A percentile compares a stretch with the other conserved stretches of the same genome.
phyloP scores from a whole-genome alignment of 768 basidiomycete species.

The Mycena latifolia region DNA sequence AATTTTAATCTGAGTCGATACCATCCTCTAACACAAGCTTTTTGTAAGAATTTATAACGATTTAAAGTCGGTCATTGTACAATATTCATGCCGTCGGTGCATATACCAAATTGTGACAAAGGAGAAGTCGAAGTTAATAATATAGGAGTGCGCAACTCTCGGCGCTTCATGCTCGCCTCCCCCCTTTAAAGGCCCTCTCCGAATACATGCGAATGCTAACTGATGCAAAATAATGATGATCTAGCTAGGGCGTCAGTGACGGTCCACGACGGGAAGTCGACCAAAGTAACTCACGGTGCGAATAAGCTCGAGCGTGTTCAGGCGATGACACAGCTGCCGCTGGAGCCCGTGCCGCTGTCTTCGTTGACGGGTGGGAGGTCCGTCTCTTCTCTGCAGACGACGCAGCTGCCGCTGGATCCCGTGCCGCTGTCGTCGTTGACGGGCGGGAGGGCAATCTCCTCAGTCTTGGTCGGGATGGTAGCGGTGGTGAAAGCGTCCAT shows the following conservation, averaged over 20 bases:
- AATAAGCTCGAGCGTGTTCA: neutral
- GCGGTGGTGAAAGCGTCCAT: conserved; percentile 11
- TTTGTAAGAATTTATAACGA: too few relatives aligned
- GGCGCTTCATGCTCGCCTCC: neutral
- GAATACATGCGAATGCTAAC: neutral
- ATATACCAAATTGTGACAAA: neutral
- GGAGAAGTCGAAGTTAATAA: neutral
- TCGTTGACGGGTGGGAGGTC: conserved; percentile 15
- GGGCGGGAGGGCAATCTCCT: conserved; percentile 5
- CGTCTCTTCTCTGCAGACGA: conserved; percentile 17
- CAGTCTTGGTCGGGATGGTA: conserved; percentile 7
- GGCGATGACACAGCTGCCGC: conserved; percentile 20
- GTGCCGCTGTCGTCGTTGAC: conserved; percentile 20
- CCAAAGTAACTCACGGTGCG: neutral
- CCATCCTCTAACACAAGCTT: too few relatives aligned
- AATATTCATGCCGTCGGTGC: too few relatives aligned
- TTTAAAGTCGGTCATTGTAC: too few relatives aligned
- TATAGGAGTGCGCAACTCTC: neutral
- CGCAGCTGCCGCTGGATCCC: conserved; percentile 17
- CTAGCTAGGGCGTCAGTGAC: neutral
- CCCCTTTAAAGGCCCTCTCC: neutral
- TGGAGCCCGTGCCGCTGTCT: conserved; percentile 17
- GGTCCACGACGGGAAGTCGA: neutral
- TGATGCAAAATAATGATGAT: neutral
- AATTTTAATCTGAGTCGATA: too few relatives aligned